Evolutionary conservation across 148 eudicot species (phyloP), one percentile per base, ranked within the genome.

Genomic region (Euryodendron excelsum): DNA sequence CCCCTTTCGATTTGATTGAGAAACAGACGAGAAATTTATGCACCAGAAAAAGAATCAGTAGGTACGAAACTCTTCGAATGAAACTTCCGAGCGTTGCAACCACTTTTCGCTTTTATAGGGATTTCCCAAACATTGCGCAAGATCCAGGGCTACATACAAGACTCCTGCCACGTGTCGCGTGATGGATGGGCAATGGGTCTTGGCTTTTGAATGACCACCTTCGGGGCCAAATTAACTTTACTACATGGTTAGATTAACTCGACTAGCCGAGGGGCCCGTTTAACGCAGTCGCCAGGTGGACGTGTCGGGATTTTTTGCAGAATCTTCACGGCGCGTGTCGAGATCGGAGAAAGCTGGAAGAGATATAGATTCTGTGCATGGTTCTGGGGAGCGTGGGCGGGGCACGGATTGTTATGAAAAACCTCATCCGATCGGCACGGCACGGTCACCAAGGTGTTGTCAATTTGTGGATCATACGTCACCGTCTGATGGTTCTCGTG

Each of bases 391-490:
- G n/a, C n/a, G n/a, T n/a, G n/a, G n/a, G n/a, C n/a, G n/a, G n/a
- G n/a, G 69, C 69, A 65, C 69, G 45, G 45, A 18, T 41, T 25
- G 28, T 39, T 8, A 23, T 10, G 50, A 50, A 41, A 68, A 60
- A 68, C 30, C 50, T 68, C 50, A 68, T 68, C 72, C 30, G 4
- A 37, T 68, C 2, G 60, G 60, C 3, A 4, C 28, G 72, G 72
- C 72, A 68, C 72, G 52, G 11, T 3, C 50, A 28, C 39, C 72
- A 45, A 68, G 52, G 72, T n/a, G n/a, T 55, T 55, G n/a, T 55
- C n/a, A n/a, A n/a, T n/a, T n/a, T n/a, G n/a, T n/a, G n/a, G n/a
- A n/a, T n/a, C n/a, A n/a, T n/a, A n/a, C n/a, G n/a, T n/a, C n/a
- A n/a, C n/a, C n/a, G n/a, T n/a, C n/a, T n/a, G n/a, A n/a, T n/a